Conservation (phyloP, 2,329 filamentous ascomycete species). For the Rugonectria rugulosa region DNA sequence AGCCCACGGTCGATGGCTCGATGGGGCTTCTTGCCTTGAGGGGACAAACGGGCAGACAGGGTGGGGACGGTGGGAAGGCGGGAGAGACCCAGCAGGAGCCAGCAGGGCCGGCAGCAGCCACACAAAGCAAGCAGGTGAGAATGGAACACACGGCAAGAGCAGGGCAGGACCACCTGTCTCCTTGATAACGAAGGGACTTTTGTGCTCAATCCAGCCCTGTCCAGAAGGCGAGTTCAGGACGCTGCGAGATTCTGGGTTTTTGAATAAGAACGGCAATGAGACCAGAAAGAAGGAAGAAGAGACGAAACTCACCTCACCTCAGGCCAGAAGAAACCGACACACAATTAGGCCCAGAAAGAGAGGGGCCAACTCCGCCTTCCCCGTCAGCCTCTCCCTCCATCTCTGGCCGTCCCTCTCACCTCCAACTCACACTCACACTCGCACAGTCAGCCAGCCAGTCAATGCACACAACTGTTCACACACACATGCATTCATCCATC, state of each 20-base stretch:
- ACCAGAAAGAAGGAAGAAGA: conserved; percentile 22
- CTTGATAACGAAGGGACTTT: conserved; percentile 4
- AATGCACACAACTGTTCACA: background rate
- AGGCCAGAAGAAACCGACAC: conserved; percentile 4
- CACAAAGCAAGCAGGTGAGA: conserved; percentile 15
- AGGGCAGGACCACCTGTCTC: too few relatives aligned
- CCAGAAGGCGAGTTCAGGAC: background rate
- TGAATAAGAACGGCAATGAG: conserved; percentile 9
- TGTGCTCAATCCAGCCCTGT: too few relatives aligned
- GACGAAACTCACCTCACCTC: conserved; percentile 8
- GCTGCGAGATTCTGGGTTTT: background rate
- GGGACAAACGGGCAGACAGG: conserved; percentile 11
- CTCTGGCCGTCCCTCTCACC: conserved; percentile 13
- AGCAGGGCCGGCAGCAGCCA: conserved; percentile 15
- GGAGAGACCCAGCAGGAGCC: conserved; percentile 9
- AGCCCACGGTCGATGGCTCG: conserved; percentile 14
- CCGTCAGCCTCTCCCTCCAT: conserved; percentile 35
- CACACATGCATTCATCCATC: background rate
- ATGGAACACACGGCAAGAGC: conserved; percentile 8
- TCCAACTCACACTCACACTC: conserved; percentile 8
- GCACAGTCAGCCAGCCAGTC: too few relatives aligned
- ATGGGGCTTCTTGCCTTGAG: conserved; percentile 22
- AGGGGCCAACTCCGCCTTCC: conserved; percentile 36
- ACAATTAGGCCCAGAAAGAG: conserved; percentile 19
- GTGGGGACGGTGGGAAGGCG: conserved; percentile 18